These are phyloP conservation scores for Globisporangium cylindrosporum DNA, from an alignment of 352 stramenopile genomes.

Conservation along the genomic window DNA sequence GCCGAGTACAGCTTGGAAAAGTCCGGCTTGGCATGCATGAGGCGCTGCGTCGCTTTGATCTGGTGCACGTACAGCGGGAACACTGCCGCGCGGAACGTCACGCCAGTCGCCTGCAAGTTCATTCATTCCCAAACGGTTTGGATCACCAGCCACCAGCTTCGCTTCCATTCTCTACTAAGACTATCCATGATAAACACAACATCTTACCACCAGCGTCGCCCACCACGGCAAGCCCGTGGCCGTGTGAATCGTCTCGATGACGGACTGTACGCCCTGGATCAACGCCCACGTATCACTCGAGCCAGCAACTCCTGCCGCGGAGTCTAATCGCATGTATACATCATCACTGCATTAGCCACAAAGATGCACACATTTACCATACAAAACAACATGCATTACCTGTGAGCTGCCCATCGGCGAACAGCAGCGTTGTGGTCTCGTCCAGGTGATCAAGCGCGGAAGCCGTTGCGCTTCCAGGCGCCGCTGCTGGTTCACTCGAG, in stretches of 20 bases:
- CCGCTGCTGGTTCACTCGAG: conserved; percentile 11
- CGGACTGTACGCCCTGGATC: conserved; percentile 56
- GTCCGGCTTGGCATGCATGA: conserved; percentile 53
- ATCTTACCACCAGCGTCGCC: conserved; percentile 54
- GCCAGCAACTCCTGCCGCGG: conserved; percentile 21
- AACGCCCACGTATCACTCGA: conserved; percentile 37
- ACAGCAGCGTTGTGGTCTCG: conserved; percentile 23
- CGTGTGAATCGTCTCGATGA: conserved; percentile 60
- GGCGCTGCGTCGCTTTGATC: conserved; percentile 61
- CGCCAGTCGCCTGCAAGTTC: conserved; percentile 40
- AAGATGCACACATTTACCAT: background rate
- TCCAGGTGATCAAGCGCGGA: conserved; percentile 22
- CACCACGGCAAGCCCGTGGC: conserved; percentile 75
- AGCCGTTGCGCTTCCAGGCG: conserved; percentile 1
- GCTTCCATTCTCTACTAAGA: no score
- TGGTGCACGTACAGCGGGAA: conserved; percentile 78
- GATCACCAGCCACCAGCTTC: conserved; percentile 2
- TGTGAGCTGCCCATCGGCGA: conserved; percentile 31
- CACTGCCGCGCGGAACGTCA: conserved; percentile 58
- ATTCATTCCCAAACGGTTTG: background rate
- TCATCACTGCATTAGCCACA: background rate
- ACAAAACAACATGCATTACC: conserved; percentile 16
- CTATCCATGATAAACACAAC: conserved; percentile 3
- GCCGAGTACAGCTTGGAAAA: conserved; percentile 66
- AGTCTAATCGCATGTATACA: conserved; percentile 22